Base-by-base conservation (phyloP, 192 early-diverging fungal species). In the Backusella sp. region DNA sequence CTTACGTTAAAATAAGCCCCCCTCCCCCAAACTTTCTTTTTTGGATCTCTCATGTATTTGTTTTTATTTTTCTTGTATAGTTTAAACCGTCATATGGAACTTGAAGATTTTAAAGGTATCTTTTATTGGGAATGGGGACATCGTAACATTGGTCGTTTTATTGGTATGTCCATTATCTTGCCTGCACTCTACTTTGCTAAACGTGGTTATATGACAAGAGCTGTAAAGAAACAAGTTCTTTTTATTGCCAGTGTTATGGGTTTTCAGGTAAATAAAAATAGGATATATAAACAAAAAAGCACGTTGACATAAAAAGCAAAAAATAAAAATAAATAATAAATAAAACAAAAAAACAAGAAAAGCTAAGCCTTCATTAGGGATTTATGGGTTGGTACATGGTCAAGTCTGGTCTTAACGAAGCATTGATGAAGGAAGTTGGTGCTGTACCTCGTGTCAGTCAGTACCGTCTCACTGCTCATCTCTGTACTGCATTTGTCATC, bases 71-170 rank as follows among this genome's bases (percentile, higher is more conserved):
- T 46, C 23, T 82, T 30, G 46, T 68, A 35, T 80, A 95, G 93
- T 75, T 84, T 97, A 72, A 96, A 99, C 83, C 92, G 92, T 70
- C 85, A 94, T 59, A 96, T 99, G 81, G 90, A 90, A 2, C 78
- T 99, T n/a, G 84, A 90, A 30, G 96, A 99, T 79, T 98, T 99
- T 88, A 98, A 99, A 84, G 90, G 84, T 70, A 99, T 98, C 73
- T 99, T 96, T 84, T 98, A 95, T 85, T 95, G 95, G 91, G 97
- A 99, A 85, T 98, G 98, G 97, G 91, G 91, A 46, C 97, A 99
- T 78, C 91, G 98, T 77, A 97, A 96, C 85, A 85, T 92, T 62
- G 98, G 97, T 26, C 88, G 97, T 3, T 88, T 93, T 66, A 98
- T 99, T 81, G 97, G 97, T 8, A 83, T 94, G 6, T 86, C 91